Percentiles rank a stretch among this genome's conserved stretches.
Conservation (phyloP, 2,329 filamentous ascomycete genomes). For the Colletotrichum lupini region DNA sequence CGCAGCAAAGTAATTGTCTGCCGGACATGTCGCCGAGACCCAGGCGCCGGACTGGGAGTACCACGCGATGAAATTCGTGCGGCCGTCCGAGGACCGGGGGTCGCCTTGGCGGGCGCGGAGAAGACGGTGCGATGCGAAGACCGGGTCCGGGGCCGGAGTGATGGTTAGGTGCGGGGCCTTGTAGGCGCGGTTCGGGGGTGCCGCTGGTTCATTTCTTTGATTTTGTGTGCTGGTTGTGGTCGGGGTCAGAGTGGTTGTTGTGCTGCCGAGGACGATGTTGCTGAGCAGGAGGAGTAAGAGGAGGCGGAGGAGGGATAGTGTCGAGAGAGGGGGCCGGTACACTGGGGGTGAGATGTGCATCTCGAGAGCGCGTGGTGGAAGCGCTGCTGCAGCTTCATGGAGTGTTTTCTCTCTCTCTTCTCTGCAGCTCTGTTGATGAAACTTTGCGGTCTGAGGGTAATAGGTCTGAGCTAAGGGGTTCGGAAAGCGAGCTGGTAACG, state of each 20-base stretch:
- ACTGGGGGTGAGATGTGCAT: background rate
- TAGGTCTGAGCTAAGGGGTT: background rate
- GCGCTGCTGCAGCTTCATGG: background rate
- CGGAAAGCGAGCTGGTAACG: background rate
- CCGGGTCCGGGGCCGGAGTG: background rate
- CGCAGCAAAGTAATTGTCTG: slow-evolving; percentile 24
- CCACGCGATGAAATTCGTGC: slow-evolving; percentile 24
- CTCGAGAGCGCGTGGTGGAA: background rate
- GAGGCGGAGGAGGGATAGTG: background rate
- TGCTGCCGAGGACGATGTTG: background rate
- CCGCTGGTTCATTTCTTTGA: too few species aligned
- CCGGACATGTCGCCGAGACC: slow-evolving; percentile 13
- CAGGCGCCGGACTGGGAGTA: slow-evolving; percentile 10
- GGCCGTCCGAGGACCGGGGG: background rate
- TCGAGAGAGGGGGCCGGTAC: too few species aligned
- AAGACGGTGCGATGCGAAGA: background rate
- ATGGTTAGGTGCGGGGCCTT: background rate
- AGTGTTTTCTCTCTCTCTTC: background rate
- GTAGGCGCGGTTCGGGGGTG: background rate
- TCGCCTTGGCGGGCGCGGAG: background rate
- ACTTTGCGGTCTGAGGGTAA: background rate
- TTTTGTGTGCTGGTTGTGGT: background rate
- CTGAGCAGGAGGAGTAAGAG: too few species aligned
- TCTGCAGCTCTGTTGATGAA: background rate
- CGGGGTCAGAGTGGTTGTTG: background rate